These are phyloP conservation scores for Sugiyamaella chiloensis DNA, from an alignment of 805 yeast genomes.

Conservation along the genomic window DNA sequence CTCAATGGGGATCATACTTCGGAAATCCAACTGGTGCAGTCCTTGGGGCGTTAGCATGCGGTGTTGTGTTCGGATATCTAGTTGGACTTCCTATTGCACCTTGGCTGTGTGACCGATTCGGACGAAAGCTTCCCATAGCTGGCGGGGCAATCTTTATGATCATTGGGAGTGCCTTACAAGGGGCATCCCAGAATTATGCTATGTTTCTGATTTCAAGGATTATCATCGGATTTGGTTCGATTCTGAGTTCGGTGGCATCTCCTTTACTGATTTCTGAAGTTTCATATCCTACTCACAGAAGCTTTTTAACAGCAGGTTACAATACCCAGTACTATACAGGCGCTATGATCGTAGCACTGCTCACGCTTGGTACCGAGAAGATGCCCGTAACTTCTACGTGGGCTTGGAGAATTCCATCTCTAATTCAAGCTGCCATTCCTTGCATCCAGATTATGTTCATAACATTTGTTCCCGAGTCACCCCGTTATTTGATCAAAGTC, in stretches of 20 bases:
- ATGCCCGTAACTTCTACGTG: constrained; percentile 22
- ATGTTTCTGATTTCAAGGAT: constrained; percentile 68
- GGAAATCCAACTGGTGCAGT: constrained; percentile 18
- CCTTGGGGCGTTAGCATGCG: constrained; percentile 20
- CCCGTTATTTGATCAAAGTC: constrained; percentile 47
- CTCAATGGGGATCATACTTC: constrained; percentile 19
- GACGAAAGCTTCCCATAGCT: constrained; percentile 48
- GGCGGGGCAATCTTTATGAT: constrained; percentile 53
- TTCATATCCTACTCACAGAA: constrained; percentile 40
- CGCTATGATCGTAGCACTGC: constrained; percentile 71
- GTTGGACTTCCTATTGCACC: constrained; percentile 63
- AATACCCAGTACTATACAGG: constrained; percentile 71
- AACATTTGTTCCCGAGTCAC: constrained; percentile 78
- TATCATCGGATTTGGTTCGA: constrained; percentile 70
- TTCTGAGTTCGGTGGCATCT: constrained; percentile 50
- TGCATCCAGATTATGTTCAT: constrained; percentile 49
- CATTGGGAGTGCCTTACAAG: constrained; percentile 55
- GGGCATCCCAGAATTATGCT: constrained; percentile 46
- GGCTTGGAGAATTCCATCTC: constrained; percentile 74
- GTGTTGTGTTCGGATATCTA: constrained; percentile 56
- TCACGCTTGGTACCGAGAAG: constrained; percentile 47
- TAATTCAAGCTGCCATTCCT: constrained; percentile 61
- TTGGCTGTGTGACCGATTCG: constrained; percentile 55
- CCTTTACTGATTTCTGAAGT: constrained; percentile 1
- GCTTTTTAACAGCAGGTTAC: constrained; percentile 55